A percentile compares a stretch with the other conserved stretches of the same genome.
Conservation (phyloP, 257 asterid genomes). For the Parsonsia alboflavescens region DNA sequence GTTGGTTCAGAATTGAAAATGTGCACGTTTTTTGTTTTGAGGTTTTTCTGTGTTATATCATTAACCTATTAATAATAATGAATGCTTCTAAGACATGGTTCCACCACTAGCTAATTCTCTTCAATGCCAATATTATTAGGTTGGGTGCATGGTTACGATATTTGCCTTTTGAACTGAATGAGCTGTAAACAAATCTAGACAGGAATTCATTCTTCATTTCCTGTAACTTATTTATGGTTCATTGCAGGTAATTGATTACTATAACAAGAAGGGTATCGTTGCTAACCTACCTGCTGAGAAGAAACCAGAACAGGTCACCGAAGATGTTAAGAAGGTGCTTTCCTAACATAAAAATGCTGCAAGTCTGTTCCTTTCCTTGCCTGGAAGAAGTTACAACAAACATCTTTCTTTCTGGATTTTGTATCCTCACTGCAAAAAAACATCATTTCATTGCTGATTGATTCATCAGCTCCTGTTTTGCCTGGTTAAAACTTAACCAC, state of each 20-base stretch:
- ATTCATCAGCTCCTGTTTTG: neutral
- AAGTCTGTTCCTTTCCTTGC: neutral
- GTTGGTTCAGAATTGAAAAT: too few species aligned
- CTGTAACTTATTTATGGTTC: neutral
- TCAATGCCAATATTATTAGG: too few species aligned
- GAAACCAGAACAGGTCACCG: conserved; percentile 56
- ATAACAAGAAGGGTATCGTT: conserved; percentile 48
- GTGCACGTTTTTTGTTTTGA: too few species aligned
- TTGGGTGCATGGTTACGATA: too few species aligned
- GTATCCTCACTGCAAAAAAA: neutral
- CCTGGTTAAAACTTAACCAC: neutral
- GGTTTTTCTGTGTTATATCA: too few species aligned
- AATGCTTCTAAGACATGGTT: too few species aligned
- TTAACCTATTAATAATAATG: too few species aligned
- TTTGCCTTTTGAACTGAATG: neutral
- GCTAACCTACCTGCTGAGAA: conserved; percentile 72
- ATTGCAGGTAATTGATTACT: conserved; percentile 60
- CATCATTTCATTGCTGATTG: neutral
- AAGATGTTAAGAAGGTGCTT: conserved; percentile 60
- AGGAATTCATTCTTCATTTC: neutral
- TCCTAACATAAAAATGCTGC: conserved; percentile 26
- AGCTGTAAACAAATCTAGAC: neutral
- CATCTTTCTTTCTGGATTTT: neutral
- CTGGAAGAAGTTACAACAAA: too few species aligned
- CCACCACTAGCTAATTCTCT: too few species aligned